Evolutionary conservation across 257 asterid genomes (phyloP).

Genomic region (Striga asiatica): DNA sequence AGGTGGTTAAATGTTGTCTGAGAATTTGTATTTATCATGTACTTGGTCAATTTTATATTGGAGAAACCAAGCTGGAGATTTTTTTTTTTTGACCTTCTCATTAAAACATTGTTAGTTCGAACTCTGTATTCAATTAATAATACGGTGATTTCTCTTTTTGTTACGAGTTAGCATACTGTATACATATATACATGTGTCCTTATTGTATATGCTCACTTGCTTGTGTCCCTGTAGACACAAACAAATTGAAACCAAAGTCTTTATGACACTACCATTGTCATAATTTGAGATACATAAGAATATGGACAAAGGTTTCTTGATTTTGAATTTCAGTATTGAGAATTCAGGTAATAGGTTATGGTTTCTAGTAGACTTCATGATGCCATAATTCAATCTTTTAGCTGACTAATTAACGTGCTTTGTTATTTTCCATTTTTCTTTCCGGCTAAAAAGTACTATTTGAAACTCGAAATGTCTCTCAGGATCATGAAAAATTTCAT

Average conservation of each 20-base stretch:
- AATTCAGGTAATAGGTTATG: neutral
- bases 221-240: neutral
- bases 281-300: neutral
- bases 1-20: slow-evolving; percentile 4
- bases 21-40: neutral
- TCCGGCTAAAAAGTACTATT: slow-evolving; percentile 1
- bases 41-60: neutral
- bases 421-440: neutral
- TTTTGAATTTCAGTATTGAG: neutral
- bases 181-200: neutral
- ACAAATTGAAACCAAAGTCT: neutral
- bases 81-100: too few relatives aligned
- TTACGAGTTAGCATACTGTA: too few relatives aligned
- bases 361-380: slow-evolving; percentile 6
- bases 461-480: slow-evolving; percentile 5
- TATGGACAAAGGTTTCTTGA: neutral
- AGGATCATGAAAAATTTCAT: slow-evolving; percentile 6
- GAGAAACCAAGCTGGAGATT: neutral
- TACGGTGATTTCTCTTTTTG: too few relatives aligned
- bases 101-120: too few relatives aligned
- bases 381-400: neutral
- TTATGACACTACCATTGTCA: neutral
- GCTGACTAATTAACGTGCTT: neutral
- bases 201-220: neutral
- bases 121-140: too few relatives aligned